Base-by-base conservation (phyloP, 139 green algal species). In the Micractinium sp. region DNA sequence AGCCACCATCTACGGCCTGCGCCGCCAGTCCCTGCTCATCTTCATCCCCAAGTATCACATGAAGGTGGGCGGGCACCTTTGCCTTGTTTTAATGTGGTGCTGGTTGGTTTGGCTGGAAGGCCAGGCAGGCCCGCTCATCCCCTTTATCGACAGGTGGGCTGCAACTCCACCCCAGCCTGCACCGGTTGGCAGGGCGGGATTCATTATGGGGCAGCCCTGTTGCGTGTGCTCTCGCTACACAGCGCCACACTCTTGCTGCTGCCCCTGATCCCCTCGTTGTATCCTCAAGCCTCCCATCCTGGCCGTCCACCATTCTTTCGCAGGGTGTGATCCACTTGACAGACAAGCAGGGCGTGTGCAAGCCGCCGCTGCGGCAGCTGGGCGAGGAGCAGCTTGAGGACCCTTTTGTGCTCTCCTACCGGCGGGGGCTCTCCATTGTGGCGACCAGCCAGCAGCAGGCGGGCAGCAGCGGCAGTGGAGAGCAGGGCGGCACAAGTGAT, bases 21-120 rank as follows among this genome's bases (percentile, higher is more conserved):
- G 73, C 20, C 82, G 81, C 15, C n/a, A 56, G 67, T 82, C 86
- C 7, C 73, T 96, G 60, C 88, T 94, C 75, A 78, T 96, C 2
- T 96, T 95, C 78, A 36, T 96, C 23, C 93, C 93, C 14, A 83
- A 91, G 36, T 95, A 95, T 85, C 92, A 95, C 60, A 74, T 96
- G 20, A 83, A 88, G 77, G 86, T 39, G 56, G 13, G 81, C 31
- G 36, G 81, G 61, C 41, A 35, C 19, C 18, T 9, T 56, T 7
- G 18, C 16, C 4, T 36, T 71, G 81, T 25, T 47, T 0, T 27
- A 5, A 16, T 56, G 22, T 73, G 63, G 22, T 73, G 63, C 22
- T 73, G 63, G 63, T 73, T 25, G 22, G 22, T 29, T 73, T 73
- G 20, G 63, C 23, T 15, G 63, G 7, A 73, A 73, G 23, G 63